Evolutionary conservation across 768 basidiomycete species (phyloP).

Genomic region (Lentinula sp.): DNA sequence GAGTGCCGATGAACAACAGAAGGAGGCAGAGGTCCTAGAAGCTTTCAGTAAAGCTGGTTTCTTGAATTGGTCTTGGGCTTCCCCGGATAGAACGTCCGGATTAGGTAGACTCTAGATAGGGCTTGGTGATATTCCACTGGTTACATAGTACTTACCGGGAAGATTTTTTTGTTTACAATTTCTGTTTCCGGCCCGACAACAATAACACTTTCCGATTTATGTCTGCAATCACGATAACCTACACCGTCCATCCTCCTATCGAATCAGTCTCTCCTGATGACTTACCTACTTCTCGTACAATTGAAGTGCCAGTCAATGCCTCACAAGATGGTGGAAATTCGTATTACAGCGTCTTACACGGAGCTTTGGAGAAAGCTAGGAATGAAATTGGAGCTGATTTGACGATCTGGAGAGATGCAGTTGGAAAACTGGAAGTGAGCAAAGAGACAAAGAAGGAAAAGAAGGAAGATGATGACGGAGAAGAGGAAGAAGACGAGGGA

Average conservation of each 20-base stretch:
- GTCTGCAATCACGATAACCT: constrained; percentile 30
- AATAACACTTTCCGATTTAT: constrained; percentile 11
- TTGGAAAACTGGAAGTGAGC: constrained; percentile 55
- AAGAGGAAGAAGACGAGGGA: constrained; percentile 37
- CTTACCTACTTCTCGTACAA: constrained; percentile 9
- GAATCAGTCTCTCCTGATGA: constrained; percentile 13
- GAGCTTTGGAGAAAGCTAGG: constrained; percentile 45
- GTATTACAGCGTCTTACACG: constrained; percentile 48
- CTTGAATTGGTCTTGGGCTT: constrained; percentile 71
- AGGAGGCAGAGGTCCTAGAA: constrained; percentile 38
- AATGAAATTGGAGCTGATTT: constrained; percentile 57
- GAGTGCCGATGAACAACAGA: constrained; percentile 25
- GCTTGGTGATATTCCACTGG: background rate
- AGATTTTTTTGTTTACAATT: background rate
- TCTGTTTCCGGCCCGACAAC: background rate
- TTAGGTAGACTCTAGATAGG: background rate
- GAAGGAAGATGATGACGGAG: constrained; percentile 36
- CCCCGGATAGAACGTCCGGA: constrained; percentile 24
- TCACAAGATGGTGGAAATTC: constrained; percentile 1
- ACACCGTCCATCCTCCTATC: constrained; percentile 36
- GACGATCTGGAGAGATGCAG: constrained; percentile 70
- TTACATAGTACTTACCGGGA: background rate
- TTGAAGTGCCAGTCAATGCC: constrained; percentile 4
- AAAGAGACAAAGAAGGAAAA: constrained; percentile 47
- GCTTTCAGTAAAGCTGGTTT: constrained; percentile 45